Evolutionary conservation across 352 stramenopile genomes (phyloP).

Genomic region (Blastocystis sp.): DNA sequence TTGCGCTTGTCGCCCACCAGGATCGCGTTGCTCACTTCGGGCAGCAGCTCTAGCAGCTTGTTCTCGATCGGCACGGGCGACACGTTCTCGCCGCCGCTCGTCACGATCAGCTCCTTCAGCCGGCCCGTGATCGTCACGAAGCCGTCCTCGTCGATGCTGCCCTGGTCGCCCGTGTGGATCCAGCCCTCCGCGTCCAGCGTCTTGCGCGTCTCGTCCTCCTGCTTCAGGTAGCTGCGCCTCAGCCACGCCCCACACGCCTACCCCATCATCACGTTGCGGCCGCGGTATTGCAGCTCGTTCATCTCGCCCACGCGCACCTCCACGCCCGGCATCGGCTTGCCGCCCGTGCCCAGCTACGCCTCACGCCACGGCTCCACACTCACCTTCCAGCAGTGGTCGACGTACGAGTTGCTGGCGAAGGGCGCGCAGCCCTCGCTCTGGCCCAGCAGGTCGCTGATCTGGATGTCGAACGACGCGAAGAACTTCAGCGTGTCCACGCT

Average conservation of each 20-base stretch:
- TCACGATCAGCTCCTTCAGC: constrained; percentile 77
- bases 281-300: constrained; percentile 74
- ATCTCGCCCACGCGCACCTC: constrained; percentile 36
- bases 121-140: constrained; percentile 73
- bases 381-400: constrained; percentile 59
- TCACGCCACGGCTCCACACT: background rate
- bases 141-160: constrained; percentile 79
- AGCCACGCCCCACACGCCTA: constrained; percentile 74
- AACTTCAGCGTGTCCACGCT: constrained; percentile 73
- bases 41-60: constrained; percentile 82
- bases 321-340: constrained; percentile 51
- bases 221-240: constrained; percentile 71
- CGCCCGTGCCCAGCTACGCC: constrained; percentile 43
- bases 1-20: constrained; percentile 87
- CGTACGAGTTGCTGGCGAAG: constrained; percentile 63
- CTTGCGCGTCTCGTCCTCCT: constrained; percentile 76
- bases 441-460: constrained; percentile 75
- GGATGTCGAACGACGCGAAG: constrained; percentile 74
- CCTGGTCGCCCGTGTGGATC: constrained; percentile 88
- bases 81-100: constrained; percentile 89
- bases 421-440: constrained; percentile 71
- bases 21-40: constrained; percentile 85
- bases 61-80: constrained; percentile 86
- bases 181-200: constrained; percentile 86
- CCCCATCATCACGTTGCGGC: constrained; percentile 79